Evolutionary conservation across 1,284 basidiomycete genomes (phyloP).

Genomic region (Heterobasidion parviporum): DNA sequence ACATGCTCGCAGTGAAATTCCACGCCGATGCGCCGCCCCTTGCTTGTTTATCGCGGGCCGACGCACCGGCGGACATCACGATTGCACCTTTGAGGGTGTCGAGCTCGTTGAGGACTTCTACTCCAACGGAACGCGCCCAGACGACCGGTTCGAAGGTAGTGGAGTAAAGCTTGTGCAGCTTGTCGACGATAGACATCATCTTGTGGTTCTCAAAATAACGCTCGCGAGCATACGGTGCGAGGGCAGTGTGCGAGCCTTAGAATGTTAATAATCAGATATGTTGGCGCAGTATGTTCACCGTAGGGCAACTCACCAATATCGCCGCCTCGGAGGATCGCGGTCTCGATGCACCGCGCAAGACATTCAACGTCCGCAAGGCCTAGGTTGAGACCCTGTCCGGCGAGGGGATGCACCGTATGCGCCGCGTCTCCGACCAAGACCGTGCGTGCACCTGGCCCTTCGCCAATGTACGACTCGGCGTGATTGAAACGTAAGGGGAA

Average conservation of each 20-base stretch:
- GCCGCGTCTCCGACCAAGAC: slow-evolving; percentile 95
- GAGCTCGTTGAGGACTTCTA: slow-evolving; percentile 90
- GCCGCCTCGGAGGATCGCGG: slow-evolving; percentile 51
- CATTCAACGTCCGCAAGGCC: slow-evolving; percentile 82
- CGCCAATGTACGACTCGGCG: slow-evolving; percentile 81
- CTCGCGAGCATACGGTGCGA: slow-evolving; percentile 70
- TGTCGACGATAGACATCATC: slow-evolving; percentile 78
- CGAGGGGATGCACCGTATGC: slow-evolving; percentile 94
- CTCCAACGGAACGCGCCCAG: slow-evolving; percentile 77
- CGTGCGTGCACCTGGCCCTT: slow-evolving; percentile 58
- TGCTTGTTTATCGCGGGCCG: slow-evolving; percentile 1
- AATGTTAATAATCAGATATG: neutral
- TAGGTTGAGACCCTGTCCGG: slow-evolving; percentile 93
- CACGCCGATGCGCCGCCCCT: slow-evolving; percentile 12
- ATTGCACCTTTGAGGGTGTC: slow-evolving; percentile 74
- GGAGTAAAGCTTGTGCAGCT: slow-evolving; percentile 80
- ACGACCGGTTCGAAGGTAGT: slow-evolving; percentile 63
- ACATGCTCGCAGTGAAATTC: slow-evolving; percentile 18
- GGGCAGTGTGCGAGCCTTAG: slow-evolving; percentile 69
- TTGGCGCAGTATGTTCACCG: neutral
- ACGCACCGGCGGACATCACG: slow-evolving; percentile 74
- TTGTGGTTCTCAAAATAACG: slow-evolving; percentile 84
- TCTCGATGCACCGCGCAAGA: slow-evolving; percentile 55
- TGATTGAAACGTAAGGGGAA: slow-evolving; percentile 91
- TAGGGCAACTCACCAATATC: slow-evolving; percentile 61